A percentile compares a stretch with the other conserved stretches of the same genome.
Conservation (phyloP, 2,329 filamentous ascomycete genomes). For the Colletotrichum nymphaeae region DNA sequence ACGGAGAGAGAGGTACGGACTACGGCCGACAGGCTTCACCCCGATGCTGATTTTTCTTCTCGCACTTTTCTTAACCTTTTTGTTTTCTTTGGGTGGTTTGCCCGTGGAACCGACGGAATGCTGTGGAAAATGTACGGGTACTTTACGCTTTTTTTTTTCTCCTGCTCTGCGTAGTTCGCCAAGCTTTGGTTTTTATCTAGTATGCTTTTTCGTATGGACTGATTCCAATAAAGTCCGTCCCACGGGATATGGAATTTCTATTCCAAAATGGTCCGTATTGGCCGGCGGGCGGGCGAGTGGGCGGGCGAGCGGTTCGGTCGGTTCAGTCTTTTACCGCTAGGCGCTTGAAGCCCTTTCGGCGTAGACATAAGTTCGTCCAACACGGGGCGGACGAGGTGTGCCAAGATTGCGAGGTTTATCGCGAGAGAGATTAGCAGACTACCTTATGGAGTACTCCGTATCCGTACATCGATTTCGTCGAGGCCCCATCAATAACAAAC, state of each 20-base stretch:
- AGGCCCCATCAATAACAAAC: background rate
- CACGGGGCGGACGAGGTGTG: background rate
- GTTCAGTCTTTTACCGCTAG: too few relatives aligned
- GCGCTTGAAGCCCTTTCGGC: background rate
- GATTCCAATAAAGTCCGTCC: too few relatives aligned
- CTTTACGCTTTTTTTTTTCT: too few relatives aligned
- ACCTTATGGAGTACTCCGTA: background rate
- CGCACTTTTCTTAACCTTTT: background rate
- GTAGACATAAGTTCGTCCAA: background rate
- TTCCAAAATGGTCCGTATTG: too few relatives aligned
- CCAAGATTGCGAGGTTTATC: background rate
- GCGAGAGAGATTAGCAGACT: background rate
- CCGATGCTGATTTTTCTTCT: background rate
- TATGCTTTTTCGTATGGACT: too few relatives aligned
- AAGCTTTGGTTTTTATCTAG: background rate
- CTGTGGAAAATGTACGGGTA: background rate
- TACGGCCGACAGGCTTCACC: background rate
- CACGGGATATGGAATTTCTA: too few relatives aligned
- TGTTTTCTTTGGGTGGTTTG: background rate
- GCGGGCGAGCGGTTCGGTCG: too few relatives aligned
- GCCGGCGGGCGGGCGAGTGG: too few relatives aligned
- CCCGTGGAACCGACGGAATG: background rate
- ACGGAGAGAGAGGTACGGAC: too few relatives aligned
- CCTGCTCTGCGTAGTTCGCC: too few relatives aligned
- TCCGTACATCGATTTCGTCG: too few relatives aligned